Base-by-base conservation (phyloP, 768 basidiomycete genomes). In the Leccinum barrowsii region DNA sequence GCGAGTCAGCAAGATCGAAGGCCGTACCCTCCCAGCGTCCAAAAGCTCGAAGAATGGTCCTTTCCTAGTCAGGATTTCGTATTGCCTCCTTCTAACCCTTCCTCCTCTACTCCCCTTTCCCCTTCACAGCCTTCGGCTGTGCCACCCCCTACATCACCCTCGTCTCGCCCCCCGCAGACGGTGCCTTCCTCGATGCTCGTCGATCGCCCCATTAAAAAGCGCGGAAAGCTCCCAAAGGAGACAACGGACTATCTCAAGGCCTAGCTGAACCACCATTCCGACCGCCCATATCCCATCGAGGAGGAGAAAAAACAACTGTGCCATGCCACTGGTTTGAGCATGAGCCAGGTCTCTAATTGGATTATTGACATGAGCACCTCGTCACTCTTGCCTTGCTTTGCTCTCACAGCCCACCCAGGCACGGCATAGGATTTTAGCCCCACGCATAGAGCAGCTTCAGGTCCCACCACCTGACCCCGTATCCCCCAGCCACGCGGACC, bases 281-380 rank as follows among this genome's bases (percentile, higher is more conserved):
- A 93, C 70, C 92, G 93, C 66, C 91, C 91, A 22, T 94, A 94
- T 71, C 92, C 91, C 32, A 87, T 84, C 64, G 22, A 22, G 22
- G 91, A 94, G 71, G 91, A 93, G 79, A 94, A 94, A 76, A 92
- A 92, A 68, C 88, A 90, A 70, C 76, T 94, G 63, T 93, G 91
- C 73, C 84, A 88, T 65, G 88, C 89, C 40, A 94, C 91, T 1
- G 90, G 90, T 26, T 75, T 94, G 62, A 90, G 86, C 76, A 93
- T 93, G 90, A 85, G 81, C 74, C 91, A 94, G 73, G 90, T 93
- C 0, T 91, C 89, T 54, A 93, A 93, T 71, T 93, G 91, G 91
- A 93, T 93, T 91, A 93, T 93, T 68, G 93, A 93, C 65, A 90
- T 83, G 55, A 53, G 83, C 75, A 21, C 52, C 46, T 74, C 78